phyloP scores from a whole-genome alignment of 306 rosid species.

The Glycyrrhiza uralensis region DNA sequence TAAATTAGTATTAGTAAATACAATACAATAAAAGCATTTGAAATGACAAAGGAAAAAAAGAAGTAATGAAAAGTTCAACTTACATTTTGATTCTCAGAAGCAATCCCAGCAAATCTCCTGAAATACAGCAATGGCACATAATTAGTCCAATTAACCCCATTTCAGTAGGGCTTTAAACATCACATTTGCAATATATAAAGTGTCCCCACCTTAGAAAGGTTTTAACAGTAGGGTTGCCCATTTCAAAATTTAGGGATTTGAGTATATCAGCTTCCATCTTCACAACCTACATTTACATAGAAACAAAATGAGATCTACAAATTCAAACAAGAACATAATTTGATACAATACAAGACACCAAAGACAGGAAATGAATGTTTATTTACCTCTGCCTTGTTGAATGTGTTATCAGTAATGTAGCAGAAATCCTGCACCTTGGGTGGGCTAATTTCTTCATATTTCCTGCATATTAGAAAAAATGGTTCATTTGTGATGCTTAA shows the following conservation, averaged over 20 bases:
- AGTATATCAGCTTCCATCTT: conserved; percentile 83
- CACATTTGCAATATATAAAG: background rate
- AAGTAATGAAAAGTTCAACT: background rate
- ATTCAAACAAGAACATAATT: background rate
- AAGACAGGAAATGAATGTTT: background rate
- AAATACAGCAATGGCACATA: background rate
- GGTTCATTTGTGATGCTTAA: background rate
- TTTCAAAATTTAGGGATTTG: conserved; percentile 58
- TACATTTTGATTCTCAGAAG: conserved; percentile 43
- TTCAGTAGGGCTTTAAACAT: background rate
- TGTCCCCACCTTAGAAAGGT: conserved; percentile 59
- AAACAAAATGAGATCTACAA: background rate
- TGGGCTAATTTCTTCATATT: conserved; percentile 83
- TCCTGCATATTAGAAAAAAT: conserved; percentile 33
- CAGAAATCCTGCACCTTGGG: conserved; percentile 71
- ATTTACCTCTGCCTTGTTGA: conserved; percentile 47
- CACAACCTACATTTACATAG: conserved; percentile 45
- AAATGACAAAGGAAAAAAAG: background rate
- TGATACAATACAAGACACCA: too few species aligned
- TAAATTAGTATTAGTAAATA: too few species aligned
- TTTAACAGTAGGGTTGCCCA: conserved; percentile 73
- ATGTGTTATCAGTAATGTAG: conserved; percentile 63
- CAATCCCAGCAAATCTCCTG: conserved; percentile 49
- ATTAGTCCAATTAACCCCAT: background rate
- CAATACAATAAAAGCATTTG: background rate